Evolutionary conservation across 1,284 basidiomycete species (phyloP), one percentile per base, ranked within the genome.

Genomic region (Austroboletus novae-zelandiae): DNA sequence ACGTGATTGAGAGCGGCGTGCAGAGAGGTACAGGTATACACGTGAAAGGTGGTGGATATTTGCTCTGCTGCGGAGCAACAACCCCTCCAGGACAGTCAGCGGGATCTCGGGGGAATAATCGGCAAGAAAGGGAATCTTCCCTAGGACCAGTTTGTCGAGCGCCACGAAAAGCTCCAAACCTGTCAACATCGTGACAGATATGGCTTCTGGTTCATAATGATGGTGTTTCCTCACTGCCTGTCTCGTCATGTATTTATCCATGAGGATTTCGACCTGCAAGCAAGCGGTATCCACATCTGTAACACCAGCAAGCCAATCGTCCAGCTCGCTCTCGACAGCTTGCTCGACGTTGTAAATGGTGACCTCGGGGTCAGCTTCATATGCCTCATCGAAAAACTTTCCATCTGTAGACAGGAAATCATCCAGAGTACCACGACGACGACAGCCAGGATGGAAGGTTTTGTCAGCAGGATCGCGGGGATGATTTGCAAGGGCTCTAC

Each of bases 281-380:
- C 18, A 39, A 20, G 37, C 37, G 10, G 2, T 18, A 5, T 39
- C 37, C 18, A 39, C 18, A 39, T 39, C 14, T 18, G 10, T 39
- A 9, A 14, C 17, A 20, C 10, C 9, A 14, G 37, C 37, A 20
- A 20, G 6, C 37, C 37, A 39, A 9, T 23, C 37, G 23, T 39
- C 37, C 3, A 39, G 18, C 10, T 9, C 18, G 8, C 13, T 2
- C 13, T 39, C 37, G 13, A 39, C 13, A 5, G 37, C 18, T 23
- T 39, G 17, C 20, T 39, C 37, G 13, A 39, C 37, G 11, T 39
- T 18, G 23, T 39, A 39, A 23, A 71, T 56, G 6, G 62, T 58
- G 20, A 66, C 8, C 36, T 52, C 43, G 1, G 55, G 18, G 9
- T 66, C 53, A 1, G 37, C 23, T 18, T 11, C 8, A 31, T 41